These are phyloP conservation scores for Aristolochia californica DNA, from an alignment of 164 flowering plant species.

Conservation along the genomic window DNA sequence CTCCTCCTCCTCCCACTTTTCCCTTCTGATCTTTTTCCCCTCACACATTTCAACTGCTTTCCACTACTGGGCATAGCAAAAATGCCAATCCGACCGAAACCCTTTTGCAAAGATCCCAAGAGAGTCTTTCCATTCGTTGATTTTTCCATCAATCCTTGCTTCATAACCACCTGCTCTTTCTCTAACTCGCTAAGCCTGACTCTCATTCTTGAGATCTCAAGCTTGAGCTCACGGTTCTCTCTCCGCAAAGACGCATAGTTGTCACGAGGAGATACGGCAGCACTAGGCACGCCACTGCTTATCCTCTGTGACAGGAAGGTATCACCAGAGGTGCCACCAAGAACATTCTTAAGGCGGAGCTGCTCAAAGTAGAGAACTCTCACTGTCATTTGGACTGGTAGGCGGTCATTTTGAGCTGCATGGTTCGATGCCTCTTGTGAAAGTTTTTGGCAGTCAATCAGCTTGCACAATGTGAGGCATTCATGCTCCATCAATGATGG, in stretches of 20 bases:
- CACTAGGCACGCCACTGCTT: conserved; percentile 63
- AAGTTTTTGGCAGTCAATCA: conserved; percentile 67
- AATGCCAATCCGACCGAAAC: conserved; percentile 47
- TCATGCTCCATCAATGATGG: conserved; percentile 44
- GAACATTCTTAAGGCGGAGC: conserved; percentile 43
- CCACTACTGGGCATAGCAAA: conserved; percentile 31
- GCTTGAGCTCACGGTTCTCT: conserved; percentile 71
- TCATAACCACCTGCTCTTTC: conserved; percentile 66
- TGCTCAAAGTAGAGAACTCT: conserved; percentile 67
- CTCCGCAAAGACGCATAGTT: conserved; percentile 68
- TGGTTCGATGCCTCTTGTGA: conserved; percentile 71
- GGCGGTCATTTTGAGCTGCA: conserved; percentile 75
- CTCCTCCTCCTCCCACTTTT: conserved; percentile 43
- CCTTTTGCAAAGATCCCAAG: conserved; percentile 46
- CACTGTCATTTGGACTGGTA: conserved; percentile 59
- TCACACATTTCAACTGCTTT: conserved; percentile 30
- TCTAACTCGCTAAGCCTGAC: conserved; percentile 71
- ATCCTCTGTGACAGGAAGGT: conserved; percentile 45
- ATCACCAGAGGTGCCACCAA: conserved; percentile 43
- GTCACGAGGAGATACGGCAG: conserved; percentile 73
- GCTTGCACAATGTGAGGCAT: conserved; percentile 51
- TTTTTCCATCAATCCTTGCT: conserved; percentile 58
- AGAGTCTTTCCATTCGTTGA: conserved; percentile 41
- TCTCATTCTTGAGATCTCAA: conserved; percentile 64
- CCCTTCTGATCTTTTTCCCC: conserved; percentile 31